Evolutionary conservation across 345 rosid genomes (phyloP).

Genomic region (Dovyalis caffra): DNA sequence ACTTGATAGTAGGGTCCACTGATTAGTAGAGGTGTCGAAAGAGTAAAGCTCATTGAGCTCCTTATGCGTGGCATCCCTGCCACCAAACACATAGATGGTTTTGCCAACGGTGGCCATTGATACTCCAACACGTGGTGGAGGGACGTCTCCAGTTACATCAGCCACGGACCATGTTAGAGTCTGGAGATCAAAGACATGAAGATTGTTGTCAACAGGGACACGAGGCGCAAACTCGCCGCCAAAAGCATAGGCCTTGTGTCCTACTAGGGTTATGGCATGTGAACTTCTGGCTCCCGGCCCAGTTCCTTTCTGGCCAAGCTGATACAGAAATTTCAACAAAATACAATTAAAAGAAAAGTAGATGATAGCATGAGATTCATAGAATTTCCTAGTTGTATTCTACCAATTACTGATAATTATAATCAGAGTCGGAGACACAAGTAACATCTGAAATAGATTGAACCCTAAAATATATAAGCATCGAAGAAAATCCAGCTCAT

Average conservation of each 20-base stretch:
- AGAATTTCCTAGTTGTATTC: too few relatives aligned
- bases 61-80: constrained; percentile 61
- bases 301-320: constrained; percentile 72
- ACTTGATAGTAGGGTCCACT: constrained; percentile 63
- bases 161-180: constrained; percentile 62
- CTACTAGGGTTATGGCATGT: constrained; percentile 73
- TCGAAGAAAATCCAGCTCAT: too few relatives aligned
- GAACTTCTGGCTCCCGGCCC: constrained; percentile 96
- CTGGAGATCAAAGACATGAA: constrained; percentile 64
- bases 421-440: too few relatives aligned
- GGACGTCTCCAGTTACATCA: constrained; percentile 55
- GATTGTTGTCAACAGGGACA: constrained; percentile 82
- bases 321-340: constrained; percentile 14
- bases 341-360: not conserved
- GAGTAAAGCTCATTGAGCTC: constrained; percentile 83
- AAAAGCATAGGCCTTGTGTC: constrained; percentile 60
- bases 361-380: not conserved
- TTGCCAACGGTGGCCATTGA: constrained; percentile 64
- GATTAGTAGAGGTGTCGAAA: constrained; percentile 52
- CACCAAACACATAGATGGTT: constrained; percentile 73
- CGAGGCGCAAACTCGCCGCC: constrained; percentile 86
- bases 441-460: too few relatives aligned
- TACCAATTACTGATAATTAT: too few relatives aligned
- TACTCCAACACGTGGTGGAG: constrained; percentile 93
- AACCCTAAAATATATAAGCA: too few relatives aligned